phyloP scores from a whole-genome alignment of 371 early-diverging fungal genomes.

The Saksenaea oblongispora region DNA sequence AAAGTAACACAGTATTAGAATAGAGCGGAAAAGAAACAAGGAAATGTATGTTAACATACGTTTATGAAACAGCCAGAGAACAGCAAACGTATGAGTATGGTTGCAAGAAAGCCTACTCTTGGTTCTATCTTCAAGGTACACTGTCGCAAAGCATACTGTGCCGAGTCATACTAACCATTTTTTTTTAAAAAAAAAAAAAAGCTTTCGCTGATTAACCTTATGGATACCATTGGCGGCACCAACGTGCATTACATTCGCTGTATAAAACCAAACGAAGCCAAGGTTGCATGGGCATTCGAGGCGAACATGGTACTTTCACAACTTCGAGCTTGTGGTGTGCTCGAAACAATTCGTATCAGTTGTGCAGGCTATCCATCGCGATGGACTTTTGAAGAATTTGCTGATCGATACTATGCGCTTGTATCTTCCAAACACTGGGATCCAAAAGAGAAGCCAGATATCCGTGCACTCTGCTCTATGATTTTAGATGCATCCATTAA shows the following conservation, averaged over 20 bases:
- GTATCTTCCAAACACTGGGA: slow-evolving; percentile 74
- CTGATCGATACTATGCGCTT: slow-evolving; percentile 87
- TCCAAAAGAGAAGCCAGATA: slow-evolving; percentile 38
- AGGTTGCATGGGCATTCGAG: slow-evolving; percentile 87
- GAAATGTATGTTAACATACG: neutral
- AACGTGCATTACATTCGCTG: slow-evolving; percentile 97
- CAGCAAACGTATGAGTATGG: slow-evolving; percentile 54
- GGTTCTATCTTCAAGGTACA: slow-evolving; percentile 73
- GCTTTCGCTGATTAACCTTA: slow-evolving; percentile 82
- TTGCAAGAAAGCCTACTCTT: slow-evolving; percentile 79
- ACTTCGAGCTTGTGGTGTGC: slow-evolving; percentile 98
- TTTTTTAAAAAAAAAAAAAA: slow-evolving; percentile 10
- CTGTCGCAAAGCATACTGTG: neutral
- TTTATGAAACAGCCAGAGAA: slow-evolving; percentile 15
- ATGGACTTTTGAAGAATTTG: slow-evolving; percentile 91
- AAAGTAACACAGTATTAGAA: neutral
- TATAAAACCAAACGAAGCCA: slow-evolving; percentile 95
- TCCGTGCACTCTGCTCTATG: slow-evolving; percentile 51
- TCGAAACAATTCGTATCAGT: slow-evolving; percentile 99
- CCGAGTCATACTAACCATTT: neutral
- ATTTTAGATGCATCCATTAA: slow-evolving; percentile 74
- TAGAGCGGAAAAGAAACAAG: neutral
- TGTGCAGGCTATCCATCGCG: slow-evolving; percentile 98
- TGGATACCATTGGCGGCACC: slow-evolving; percentile 91
- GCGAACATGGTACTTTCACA: slow-evolving; percentile 92